Evolutionary conservation across 139 green algal species (phyloP), one percentile per base, ranked within the genome.

Genomic region (Tetradesmus obliquus): DNA sequence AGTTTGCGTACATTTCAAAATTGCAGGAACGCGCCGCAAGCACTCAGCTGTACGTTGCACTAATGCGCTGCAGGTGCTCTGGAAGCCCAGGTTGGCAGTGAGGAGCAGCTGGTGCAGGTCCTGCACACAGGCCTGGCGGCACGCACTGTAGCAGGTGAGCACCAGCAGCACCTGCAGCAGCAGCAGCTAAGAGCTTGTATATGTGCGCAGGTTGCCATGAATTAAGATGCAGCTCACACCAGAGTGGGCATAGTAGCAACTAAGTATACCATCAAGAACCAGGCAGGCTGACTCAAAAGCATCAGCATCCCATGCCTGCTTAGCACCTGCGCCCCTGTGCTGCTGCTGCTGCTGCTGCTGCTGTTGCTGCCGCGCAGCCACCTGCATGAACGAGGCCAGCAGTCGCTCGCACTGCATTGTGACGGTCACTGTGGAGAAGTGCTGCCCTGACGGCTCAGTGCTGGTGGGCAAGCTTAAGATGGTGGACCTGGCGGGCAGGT

Each of bases 371-470:
- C 72, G 12, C 74, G 54, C 84, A 87, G 91, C 92, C 55, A 62
- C 91, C 5, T 24, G 66, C 15, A 95, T 98, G 80, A 97, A 97
- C 92, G 74, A 92, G 55, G 55, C 84, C 54, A 96, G 93, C 83
- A 94, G 82, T 19, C 90, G 96, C 79, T 96, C 92, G 5, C 97
- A 98, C 94, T 97, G 93, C 76, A 94, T 98, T 20, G 97, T 98
- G 93, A 97, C 95, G 10, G 88, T 99, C 17, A 89, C 88, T 32
- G 93, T 98, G 10, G 93, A 96, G 89, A 82, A 91, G 69, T 82
- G 62, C 6, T 85, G 80, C 55, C n/a, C 86, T 13, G 94, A 96
- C 80, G 95, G 96, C 9, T 87, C 74, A 5, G 76, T 93, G 62
- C 72, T 92, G 85, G 20, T 80, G 4, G 92, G 91, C 19, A 98